phyloP scores from a whole-genome alignment of 768 basidiomycete species.

The Fibroporia radiculosa region DNA sequence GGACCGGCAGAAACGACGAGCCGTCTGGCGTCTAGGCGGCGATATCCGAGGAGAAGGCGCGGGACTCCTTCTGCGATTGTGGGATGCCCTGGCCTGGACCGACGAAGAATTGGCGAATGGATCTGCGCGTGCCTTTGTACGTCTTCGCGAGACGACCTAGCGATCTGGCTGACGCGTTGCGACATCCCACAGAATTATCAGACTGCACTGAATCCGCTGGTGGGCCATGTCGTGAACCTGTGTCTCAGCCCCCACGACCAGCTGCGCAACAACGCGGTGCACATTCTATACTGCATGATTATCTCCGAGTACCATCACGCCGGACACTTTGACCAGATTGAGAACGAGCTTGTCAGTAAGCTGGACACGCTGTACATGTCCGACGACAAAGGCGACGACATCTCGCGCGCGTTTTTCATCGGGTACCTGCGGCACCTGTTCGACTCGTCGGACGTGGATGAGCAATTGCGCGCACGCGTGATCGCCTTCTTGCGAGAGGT shows the following conservation, averaged over 20 bases:
- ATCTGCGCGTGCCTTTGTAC: background rate
- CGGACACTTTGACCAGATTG: slow-evolving; percentile 81
- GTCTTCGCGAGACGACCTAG: background rate
- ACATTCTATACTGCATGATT: slow-evolving; percentile 94
- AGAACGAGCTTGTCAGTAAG: slow-evolving; percentile 86
- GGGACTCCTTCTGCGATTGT: slow-evolving; percentile 65
- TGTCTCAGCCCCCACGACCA: slow-evolving; percentile 95
- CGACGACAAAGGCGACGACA: slow-evolving; percentile 84
- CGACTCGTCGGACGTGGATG: slow-evolving; percentile 75
- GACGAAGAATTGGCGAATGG: slow-evolving; percentile 44
- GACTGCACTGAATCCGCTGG: slow-evolving; percentile 70
- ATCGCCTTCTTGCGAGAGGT: slow-evolving; percentile 82
- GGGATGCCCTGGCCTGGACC: slow-evolving; percentile 81
- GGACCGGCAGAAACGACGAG: slow-evolving; percentile 70
- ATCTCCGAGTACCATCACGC: slow-evolving; percentile 83
- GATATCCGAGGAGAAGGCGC: slow-evolving; percentile 93
- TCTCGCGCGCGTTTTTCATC: slow-evolving; percentile 90
- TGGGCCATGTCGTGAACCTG: slow-evolving; percentile 84
- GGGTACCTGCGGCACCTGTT: slow-evolving; percentile 86
- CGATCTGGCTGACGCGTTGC: background rate
- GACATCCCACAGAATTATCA: slow-evolving; percentile 81
- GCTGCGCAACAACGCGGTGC: slow-evolving; percentile 82
- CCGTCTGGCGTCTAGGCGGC: slow-evolving; percentile 93
- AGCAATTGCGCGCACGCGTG: slow-evolving; percentile 69
- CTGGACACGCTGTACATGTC: slow-evolving; percentile 91